Percentiles rank a stretch among this genome's conserved stretches.
Conservation (phyloP, 1,284 basidiomycete species). For the Mixia osmundae region DNA sequence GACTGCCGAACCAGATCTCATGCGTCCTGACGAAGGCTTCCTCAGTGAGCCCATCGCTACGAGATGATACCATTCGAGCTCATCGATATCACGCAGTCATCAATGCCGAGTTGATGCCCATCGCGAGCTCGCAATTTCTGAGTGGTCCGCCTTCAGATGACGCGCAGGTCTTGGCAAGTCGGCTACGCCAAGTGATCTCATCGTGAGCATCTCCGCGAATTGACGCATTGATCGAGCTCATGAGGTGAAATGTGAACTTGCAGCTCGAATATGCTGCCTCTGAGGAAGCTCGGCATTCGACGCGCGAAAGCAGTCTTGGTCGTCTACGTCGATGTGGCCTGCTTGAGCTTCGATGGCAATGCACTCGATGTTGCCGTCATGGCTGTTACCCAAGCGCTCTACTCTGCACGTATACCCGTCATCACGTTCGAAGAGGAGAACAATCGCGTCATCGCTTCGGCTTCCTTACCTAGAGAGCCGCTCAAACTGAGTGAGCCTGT, state of each 20-base stretch:
- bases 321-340: slow-evolving; percentile 76
- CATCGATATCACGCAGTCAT: slow-evolving; percentile 31
- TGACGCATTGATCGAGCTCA: neutral
- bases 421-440: no score
- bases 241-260: neutral
- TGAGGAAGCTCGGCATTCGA: slow-evolving; percentile 50
- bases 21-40: slow-evolving; percentile 49
- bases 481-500: no score
- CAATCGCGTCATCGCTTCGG: no score
- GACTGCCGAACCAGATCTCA: slow-evolving; percentile 61
- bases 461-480: no score
- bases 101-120: slow-evolving; percentile 71
- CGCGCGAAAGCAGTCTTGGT: slow-evolving; percentile 64
- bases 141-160: slow-evolving; percentile 80
- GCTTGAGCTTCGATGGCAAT: slow-evolving; percentile 93
- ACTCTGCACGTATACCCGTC: no score
- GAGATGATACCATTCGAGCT: slow-evolving; percentile 1
- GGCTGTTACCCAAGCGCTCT: no score
- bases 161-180: slow-evolving; percentile 63
- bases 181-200: slow-evolving; percentile 48
- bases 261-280: slow-evolving; percentile 44
- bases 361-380: slow-evolving; percentile 71
- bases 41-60: slow-evolving; percentile 33
- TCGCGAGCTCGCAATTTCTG: slow-evolving; percentile 80
- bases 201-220: slow-evolving; percentile 28